These are phyloP conservation scores for Hemerocallis citrina DNA, from an alignment of 106 monocot species.

Conservation along the genomic window DNA sequence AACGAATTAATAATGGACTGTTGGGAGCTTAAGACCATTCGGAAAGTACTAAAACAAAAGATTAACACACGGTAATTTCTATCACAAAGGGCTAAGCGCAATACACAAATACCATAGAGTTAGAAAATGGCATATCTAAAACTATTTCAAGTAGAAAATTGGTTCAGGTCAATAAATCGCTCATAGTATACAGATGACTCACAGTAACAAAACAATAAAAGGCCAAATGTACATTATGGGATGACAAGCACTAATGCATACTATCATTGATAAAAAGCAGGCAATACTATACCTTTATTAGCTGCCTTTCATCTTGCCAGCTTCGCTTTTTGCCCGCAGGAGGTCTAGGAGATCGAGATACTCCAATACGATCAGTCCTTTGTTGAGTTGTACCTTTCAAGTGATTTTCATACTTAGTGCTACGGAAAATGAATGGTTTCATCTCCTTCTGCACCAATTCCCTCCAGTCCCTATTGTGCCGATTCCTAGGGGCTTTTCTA, in stretches of 20 bases:
- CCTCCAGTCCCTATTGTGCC: conserved; percentile 62
- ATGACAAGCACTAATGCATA: neutral
- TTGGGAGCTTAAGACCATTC: too few relatives aligned
- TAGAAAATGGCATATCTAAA: too few relatives aligned
- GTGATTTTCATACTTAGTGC: conserved; percentile 26
- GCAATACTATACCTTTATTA: conserved; percentile 38
- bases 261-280: neutral
- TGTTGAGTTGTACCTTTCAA: conserved; percentile 13
- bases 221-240: neutral
- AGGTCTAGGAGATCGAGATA: conserved; percentile 20
- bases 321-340: conserved; percentile 29
- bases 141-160: too few relatives aligned
- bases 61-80: too few relatives aligned
- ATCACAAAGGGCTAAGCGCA: too few relatives aligned
- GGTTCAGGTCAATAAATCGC: too few relatives aligned
- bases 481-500: conserved; percentile 23
- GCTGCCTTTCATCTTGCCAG: conserved; percentile 31
- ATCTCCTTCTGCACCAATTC: conserved; percentile 24
- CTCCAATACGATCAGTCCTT: conserved; percentile 12
- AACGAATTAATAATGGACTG: too few relatives aligned
- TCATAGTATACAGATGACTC: too few relatives aligned
- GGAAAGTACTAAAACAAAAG: too few relatives aligned
- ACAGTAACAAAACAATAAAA: too few relatives aligned
- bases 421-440: conserved; percentile 40
- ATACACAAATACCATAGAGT: too few relatives aligned